Percentiles rank a stretch among this genome's conserved stretches.
These are phyloP conservation scores for Aspergillus sclerotiicarbonarius DNA, from an alignment of 495 filamentous ascomycete genomes.

Conservation along the genomic window DNA sequence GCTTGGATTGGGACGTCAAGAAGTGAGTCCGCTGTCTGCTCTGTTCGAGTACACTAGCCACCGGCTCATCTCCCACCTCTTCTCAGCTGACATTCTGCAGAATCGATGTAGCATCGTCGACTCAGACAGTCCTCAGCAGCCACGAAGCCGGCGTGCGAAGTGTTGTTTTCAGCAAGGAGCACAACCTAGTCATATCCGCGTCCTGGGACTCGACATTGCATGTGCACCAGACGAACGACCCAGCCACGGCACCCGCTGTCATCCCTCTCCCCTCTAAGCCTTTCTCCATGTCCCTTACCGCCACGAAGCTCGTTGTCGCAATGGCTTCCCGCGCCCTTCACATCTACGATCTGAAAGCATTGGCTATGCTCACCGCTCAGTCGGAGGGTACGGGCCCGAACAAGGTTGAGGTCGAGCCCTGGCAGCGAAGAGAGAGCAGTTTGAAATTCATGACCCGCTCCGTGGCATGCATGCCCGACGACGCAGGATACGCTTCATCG, in stretches of 20 bases:
- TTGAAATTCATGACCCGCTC: slow-evolving; percentile 94
- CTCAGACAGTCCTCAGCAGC: slow-evolving; percentile 71
- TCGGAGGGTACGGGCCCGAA: slow-evolving; percentile 39
- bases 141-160: slow-evolving; percentile 77
- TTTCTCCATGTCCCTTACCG: slow-evolving; percentile 77
- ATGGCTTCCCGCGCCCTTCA: slow-evolving; percentile 90
- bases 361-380: slow-evolving; percentile 54
- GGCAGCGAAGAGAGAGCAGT: slow-evolving; percentile 85
- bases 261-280: slow-evolving; percentile 78
- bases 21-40: slow-evolving; percentile 46
- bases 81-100: slow-evolving; percentile 39
- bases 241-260: slow-evolving; percentile 48
- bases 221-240: slow-evolving; percentile 63
- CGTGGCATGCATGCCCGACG: slow-evolving; percentile 95
- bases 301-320: slow-evolving; percentile 85
- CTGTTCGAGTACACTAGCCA: neutral
- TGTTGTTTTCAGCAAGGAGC: slow-evolving; percentile 74
- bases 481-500: slow-evolving; percentile 82
- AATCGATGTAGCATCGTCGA: slow-evolving; percentile 68
- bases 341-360: slow-evolving; percentile 83
- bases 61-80: neutral
- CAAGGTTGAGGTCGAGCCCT: slow-evolving; percentile 65
- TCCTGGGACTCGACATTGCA: slow-evolving; percentile 93
- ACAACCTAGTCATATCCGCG: slow-evolving; percentile 77
- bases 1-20: slow-evolving; percentile 81